Conservation (phyloP, 1,139 yeast genomes). For the Lodderomyces theae region DNA sequence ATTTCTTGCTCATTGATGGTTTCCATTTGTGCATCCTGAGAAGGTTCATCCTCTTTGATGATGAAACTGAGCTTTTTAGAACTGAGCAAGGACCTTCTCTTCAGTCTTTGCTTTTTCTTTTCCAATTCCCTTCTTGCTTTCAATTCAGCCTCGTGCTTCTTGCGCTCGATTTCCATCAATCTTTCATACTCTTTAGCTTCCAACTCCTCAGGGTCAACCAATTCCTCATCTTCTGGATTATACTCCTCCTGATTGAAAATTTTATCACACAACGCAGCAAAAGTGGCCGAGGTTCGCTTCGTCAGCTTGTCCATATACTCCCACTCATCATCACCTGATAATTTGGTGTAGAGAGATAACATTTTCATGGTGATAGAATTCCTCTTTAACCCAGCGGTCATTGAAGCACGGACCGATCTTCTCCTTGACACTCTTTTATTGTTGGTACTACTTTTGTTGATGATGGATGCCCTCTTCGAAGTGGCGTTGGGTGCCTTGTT, state of each 20-base stretch:
- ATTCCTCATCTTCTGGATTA: conserved; percentile 54
- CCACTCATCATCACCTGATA: conserved; percentile 67
- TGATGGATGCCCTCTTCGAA: conserved; percentile 31
- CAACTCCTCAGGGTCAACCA: conserved; percentile 50
- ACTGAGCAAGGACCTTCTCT: conserved; percentile 42
- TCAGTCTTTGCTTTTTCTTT: conserved; percentile 43
- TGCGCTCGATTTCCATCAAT: conserved; percentile 49
- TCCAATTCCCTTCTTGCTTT: conserved; percentile 47
- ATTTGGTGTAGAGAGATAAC: conserved; percentile 67
- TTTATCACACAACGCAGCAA: conserved; percentile 73
- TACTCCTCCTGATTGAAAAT: conserved; percentile 61
- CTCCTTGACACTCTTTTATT: conserved; percentile 35
- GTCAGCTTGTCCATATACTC: conserved; percentile 71
- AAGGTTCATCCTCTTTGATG: conserved; percentile 28
- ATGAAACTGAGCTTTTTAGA: conserved; percentile 41
- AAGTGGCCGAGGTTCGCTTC: conserved; percentile 72
- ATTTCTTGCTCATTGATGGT: conserved; percentile 16
- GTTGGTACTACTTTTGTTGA: conserved; percentile 10
- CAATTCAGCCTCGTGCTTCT: conserved; percentile 48
- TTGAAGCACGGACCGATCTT: conserved; percentile 40
- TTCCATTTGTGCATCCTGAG: conserved; percentile 35
- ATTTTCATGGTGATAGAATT: conserved; percentile 69
- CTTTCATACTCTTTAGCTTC: conserved; percentile 48
- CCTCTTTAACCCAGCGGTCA: conserved; percentile 53
- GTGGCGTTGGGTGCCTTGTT: conserved; percentile 18